Base-by-base conservation (phyloP, 179 eudicot genomes). In the Spinacia oleracea region DNA sequence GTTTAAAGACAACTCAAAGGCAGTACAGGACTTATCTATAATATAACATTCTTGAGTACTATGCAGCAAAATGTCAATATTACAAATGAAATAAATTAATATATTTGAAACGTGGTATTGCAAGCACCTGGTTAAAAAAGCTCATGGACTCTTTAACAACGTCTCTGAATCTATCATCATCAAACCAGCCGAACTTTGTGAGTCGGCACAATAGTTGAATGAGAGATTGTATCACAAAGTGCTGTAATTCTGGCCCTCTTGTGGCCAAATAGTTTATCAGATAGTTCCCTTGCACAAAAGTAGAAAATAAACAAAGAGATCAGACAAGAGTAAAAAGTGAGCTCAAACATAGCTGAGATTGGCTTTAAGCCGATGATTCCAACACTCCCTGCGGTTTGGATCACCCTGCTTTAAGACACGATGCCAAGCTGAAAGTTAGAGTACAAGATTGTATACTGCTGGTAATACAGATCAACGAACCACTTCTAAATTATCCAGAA, bases 111-210 rank as follows among this genome's bases (percentile, higher is more conserved):
- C 64, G 53, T 66, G 50, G 58, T 56, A 21, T 38, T 45, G 23
- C 40, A n/a, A 73, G 80, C 84, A 91, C 98, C 97, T 95, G 98
- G 81, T 84, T 95, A 80, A 95, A 87, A 85, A 95, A 95, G 81
- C 83, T 90, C 83, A 84, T 90, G 21, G 91, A 90, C 77, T 95
- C 98, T 80, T 91, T 89, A 43, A 91, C 98, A 76, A 89, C 86
- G 32, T 95, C 98, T 83, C 88, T 90, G 84, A 93, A 91, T 87
- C 87, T 91, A 80, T 95, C 98, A 84, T 95, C 98, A 32, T 91
- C 98, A 70, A 95, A 88, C 98, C 98, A 95, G 48, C 98, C 98
- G 84, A 90, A 95, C 87, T 95, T 95, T 77, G 93, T 90, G 79
- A 95, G 87, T 73, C 98, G 95, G 82, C 97, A 89, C 62, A 93